phyloP scores from a whole-genome alignment of 768 basidiomycete genomes.

The Auricularia cornea region DNA sequence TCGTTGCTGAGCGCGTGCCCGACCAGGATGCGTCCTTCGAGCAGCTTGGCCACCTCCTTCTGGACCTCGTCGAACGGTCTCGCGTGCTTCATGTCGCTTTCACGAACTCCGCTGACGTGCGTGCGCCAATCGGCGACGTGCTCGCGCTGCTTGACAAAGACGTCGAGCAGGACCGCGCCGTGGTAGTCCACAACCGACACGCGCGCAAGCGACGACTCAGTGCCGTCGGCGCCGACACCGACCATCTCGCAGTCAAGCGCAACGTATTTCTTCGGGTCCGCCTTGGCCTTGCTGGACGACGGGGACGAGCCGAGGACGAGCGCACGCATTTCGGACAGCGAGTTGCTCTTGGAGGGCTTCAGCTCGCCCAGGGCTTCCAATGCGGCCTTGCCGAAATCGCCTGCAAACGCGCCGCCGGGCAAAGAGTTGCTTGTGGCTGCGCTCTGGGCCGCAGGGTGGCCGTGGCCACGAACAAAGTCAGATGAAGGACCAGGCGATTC shows the following conservation, averaged over 20 bases:
- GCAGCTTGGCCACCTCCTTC: slow-evolving; percentile 60
- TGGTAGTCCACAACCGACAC: slow-evolving; percentile 87
- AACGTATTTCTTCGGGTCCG: slow-evolving; percentile 45
- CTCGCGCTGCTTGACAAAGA: slow-evolving; percentile 79
- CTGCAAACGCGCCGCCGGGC: neutral
- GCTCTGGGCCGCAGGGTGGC: neutral
- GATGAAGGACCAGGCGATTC: neutral
- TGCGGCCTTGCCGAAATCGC: neutral
- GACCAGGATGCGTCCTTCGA: slow-evolving; percentile 72
- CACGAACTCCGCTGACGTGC: slow-evolving; percentile 76
- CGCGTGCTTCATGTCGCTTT: slow-evolving; percentile 59
- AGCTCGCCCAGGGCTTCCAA: neutral
- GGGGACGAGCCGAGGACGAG: neutral
- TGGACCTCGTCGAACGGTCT: slow-evolving; percentile 75
- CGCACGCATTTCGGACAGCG: neutral
- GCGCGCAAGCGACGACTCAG: slow-evolving; percentile 78
- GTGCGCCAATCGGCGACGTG: slow-evolving; percentile 91
- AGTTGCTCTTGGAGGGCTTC: neutral
- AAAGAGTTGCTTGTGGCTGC: neutral
- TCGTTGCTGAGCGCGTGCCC: slow-evolving; percentile 93
- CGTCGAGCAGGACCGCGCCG: slow-evolving; percentile 72
- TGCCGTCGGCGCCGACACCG: slow-evolving; percentile 77
- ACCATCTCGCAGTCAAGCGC: slow-evolving; percentile 98
- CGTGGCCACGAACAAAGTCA: neutral
- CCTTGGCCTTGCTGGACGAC: neutral